These are phyloP conservation scores for Cyclostephanos tholiformis DNA, from an alignment of 108 stramenopile genomes.

Conservation along the genomic window DNA sequence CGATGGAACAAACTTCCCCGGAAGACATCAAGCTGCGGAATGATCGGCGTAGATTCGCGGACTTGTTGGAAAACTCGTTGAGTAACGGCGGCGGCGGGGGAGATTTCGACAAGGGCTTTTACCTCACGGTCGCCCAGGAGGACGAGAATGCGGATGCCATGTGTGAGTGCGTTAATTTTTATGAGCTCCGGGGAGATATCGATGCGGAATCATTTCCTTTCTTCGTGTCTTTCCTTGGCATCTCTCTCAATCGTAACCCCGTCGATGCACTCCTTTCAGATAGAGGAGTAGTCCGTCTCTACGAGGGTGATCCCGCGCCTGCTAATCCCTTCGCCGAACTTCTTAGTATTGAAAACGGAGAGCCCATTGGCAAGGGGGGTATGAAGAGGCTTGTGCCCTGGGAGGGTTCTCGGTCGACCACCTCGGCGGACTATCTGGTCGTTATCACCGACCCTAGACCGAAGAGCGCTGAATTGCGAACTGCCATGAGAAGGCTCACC, in stretches of 20 bases:
- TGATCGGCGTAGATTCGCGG: constrained; percentile 76
- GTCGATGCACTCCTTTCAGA: constrained; percentile 17
- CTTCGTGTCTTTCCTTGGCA: background rate
- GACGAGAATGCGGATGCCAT: constrained; percentile 72
- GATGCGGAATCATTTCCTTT: constrained; percentile 1
- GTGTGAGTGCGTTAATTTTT: constrained; percentile 48
- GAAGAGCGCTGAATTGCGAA: constrained; percentile 67
- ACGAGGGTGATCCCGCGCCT: constrained; percentile 85
- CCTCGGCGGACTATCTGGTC: constrained; percentile 56
- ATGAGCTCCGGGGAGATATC: too few relatives aligned
- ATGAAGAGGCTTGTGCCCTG: constrained; percentile 63
- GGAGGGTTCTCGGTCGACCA: constrained; percentile 23
- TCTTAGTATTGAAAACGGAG: constrained; percentile 49
- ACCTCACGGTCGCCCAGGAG: constrained; percentile 74
- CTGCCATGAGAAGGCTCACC: constrained; percentile 46
- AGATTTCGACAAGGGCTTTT: constrained; percentile 47
- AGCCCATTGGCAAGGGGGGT: constrained; percentile 56
- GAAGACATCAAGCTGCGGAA: constrained; percentile 76
- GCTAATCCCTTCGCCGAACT: constrained; percentile 68
- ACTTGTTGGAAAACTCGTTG: constrained; percentile 57
- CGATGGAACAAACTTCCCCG: constrained; percentile 38
- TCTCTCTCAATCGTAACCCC: background rate
- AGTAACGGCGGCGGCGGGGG: constrained; percentile 36
- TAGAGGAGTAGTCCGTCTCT: constrained; percentile 59
- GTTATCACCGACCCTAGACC: constrained; percentile 75